A percentile compares a stretch with the other conserved stretches of the same genome.
Evolutionary conservation across 768 basidiomycete species (phyloP).

Genomic region (Kwoniella newhampshirensis): DNA sequence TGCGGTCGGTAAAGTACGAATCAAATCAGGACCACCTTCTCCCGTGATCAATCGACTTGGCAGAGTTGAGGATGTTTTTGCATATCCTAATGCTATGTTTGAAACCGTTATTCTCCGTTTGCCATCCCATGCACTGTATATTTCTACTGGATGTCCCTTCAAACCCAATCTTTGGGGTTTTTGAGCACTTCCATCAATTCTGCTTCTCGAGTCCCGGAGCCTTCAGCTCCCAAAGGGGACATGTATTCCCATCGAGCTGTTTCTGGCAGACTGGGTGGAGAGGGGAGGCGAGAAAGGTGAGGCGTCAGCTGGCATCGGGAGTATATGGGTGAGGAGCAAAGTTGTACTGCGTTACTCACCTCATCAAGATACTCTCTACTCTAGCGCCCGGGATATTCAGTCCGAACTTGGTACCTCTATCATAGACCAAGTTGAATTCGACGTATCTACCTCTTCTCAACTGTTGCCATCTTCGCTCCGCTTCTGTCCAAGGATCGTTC

Average conservation of each 20-base stretch:
- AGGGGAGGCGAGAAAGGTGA: background rate
- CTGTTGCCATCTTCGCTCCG: conserved; percentile 82
- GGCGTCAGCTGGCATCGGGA: background rate
- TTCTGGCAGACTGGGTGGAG: conserved; percentile 62
- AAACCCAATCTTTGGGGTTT: conserved; percentile 66
- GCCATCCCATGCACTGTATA: background rate
- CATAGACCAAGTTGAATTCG: conserved; percentile 87
- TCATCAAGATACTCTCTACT: conserved; percentile 88
- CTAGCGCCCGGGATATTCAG: conserved; percentile 78
- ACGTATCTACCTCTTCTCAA: conserved; percentile 88
- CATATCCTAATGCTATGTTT: background rate
- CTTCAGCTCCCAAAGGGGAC: conserved; percentile 67
- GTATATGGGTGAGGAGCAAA: too few species aligned
- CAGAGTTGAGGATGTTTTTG: background rate
- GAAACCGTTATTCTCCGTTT: background rate
- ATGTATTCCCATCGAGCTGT: conserved; percentile 88
- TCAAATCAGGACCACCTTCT: too few species aligned
- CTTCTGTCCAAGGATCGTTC: conserved; percentile 57
- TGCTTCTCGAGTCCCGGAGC: conserved; percentile 64
- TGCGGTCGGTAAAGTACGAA: too few species aligned
- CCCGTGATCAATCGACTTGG: too few species aligned
- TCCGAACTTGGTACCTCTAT: conserved; percentile 85
- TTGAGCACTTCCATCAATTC: conserved; percentile 64
- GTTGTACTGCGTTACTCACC: too few species aligned
- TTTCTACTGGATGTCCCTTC: background rate